Percentiles rank a stretch among this genome's conserved stretches.
phyloP scores from a whole-genome alignment of 139 green algal genomes.

The Haematococcus lacustris region DNA sequence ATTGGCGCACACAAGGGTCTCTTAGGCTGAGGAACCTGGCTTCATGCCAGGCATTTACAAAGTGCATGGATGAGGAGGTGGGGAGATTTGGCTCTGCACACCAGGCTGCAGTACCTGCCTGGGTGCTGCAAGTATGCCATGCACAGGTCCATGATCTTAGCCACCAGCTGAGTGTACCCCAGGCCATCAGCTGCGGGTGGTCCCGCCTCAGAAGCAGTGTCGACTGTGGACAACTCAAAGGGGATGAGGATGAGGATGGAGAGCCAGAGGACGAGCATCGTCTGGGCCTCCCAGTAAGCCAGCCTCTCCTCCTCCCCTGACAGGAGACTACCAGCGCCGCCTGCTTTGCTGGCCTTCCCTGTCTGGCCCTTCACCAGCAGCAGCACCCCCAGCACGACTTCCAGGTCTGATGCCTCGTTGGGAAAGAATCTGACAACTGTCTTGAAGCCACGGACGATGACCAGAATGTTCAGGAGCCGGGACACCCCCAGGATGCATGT shows the following conservation, averaged over 20 bases:
- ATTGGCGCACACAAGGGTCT: too few relatives aligned
- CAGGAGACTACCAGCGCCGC: too few relatives aligned
- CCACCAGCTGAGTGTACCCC: constrained; percentile 47
- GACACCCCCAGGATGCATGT: constrained; percentile 30
- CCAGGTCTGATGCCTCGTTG: constrained; percentile 69
- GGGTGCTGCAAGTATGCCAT: constrained; percentile 53
- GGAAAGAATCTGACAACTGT: constrained; percentile 87
- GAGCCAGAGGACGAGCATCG: constrained; percentile 90
- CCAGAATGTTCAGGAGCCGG: constrained; percentile 70
- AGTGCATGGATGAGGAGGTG: neutral
- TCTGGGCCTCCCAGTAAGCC: constrained; percentile 64
- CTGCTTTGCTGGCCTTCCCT: too few relatives aligned
- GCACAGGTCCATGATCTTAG: constrained; percentile 60
- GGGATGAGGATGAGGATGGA: constrained; percentile 86
- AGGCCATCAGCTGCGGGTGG: too few relatives aligned
- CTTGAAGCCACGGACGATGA: constrained; percentile 80
- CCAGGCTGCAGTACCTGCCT: too few relatives aligned
- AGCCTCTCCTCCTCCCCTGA: constrained; percentile 16
- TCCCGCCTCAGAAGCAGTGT: constrained; percentile 32
- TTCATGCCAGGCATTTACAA: too few relatives aligned
- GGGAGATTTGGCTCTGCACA: neutral
- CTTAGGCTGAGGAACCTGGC: too few relatives aligned
- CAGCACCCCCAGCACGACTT: constrained; percentile 70
- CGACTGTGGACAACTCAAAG: constrained; percentile 85
- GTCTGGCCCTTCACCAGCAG: constrained; percentile 5